Evolutionary conservation across 345 rosid species (phyloP), one percentile per base, ranked within the genome.

Genomic region (Gossypium longicalyx): DNA sequence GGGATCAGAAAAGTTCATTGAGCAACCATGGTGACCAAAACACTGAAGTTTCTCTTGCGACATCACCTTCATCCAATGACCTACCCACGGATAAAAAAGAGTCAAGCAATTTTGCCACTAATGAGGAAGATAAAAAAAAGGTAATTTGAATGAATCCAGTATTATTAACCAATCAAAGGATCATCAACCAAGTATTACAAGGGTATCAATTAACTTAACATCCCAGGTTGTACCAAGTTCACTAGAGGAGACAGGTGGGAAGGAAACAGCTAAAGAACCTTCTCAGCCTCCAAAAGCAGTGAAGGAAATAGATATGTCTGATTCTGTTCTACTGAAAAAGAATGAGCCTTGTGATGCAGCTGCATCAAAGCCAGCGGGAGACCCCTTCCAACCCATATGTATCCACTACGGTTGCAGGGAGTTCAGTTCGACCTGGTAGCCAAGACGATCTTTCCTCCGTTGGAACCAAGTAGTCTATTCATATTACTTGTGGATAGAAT

Each of bases 331-430:
- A 48, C 54, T 71, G 16, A 87, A 80, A 71, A 86, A 81, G 74
- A 76, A 83, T 71, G 89, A 73, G 63, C 80, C 79, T 74, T 76
- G 76, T 74, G 82, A 78, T 56, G 76, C 77, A 70, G 65, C 65
- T 45, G 70, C 74, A 56, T 80, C 86, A 34, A 78, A 80, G 71
- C 73, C 82, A 59, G 57, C 10, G 41, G 74, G 54, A 77, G 91
- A 82, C 62, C 65, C 74, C 87, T 49, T 75, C 90, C 53, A 75
- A 79, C 81, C 79, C 85, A 66, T 83, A 86, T 74, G 80, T 67
- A 47, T 80, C 90, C 54, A 51, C 91, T 52, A 79, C 85, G 22
- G 69, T 80, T 47, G 73, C 87, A 23, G 89, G 89, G 77, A 85
- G 84, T 76, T 80, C 93, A 64, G 75, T 72, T 78, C 86, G 84